These are phyloP conservation scores for Aciculosporium take DNA, from an alignment of 2,329 filamentous ascomycete genomes.

Conservation along the genomic window DNA sequence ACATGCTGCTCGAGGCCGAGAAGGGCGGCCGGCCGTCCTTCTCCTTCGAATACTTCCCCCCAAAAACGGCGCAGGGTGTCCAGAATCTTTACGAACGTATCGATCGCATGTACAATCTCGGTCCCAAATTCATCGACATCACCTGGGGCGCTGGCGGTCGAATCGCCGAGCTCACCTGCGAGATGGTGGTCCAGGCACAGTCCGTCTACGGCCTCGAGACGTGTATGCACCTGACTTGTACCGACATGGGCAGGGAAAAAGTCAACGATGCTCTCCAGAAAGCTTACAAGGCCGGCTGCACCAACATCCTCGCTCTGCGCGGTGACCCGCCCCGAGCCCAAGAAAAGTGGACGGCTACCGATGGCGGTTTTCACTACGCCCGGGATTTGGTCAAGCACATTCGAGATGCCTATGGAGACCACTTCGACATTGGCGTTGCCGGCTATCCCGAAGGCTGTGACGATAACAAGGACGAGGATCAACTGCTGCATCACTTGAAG, in stretches of 20 bases:
- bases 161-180: constrained; percentile 80
- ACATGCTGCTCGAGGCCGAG: constrained; percentile 76
- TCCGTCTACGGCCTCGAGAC: constrained; percentile 92
- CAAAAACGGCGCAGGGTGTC: constrained; percentile 92
- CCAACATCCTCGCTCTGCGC: constrained; percentile 86
- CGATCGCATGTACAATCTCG: constrained; percentile 94
- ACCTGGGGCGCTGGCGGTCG: constrained; percentile 95
- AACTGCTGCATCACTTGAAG: constrained; percentile 81
- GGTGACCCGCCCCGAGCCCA: constrained; percentile 89
- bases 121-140: constrained; percentile 92
- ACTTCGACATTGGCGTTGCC: constrained; percentile 96
- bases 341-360: constrained; percentile 81
- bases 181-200: constrained; percentile 95
- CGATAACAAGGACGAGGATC: constrained; percentile 76
- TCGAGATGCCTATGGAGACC: constrained; percentile 48
- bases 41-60: constrained; percentile 98
- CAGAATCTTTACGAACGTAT: constrained; percentile 99
- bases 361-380: constrained; percentile 81
- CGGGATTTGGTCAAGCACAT: constrained; percentile 82
- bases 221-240: constrained; percentile 98
- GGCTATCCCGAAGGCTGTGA: constrained; percentile 94
- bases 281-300: constrained; percentile 90
- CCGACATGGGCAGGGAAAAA: constrained; percentile 88
- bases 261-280: constrained; percentile 77
- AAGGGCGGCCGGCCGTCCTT: constrained; percentile 71